Conservation (phyloP, 306 rosid species). For the Vigna radiata region DNA sequence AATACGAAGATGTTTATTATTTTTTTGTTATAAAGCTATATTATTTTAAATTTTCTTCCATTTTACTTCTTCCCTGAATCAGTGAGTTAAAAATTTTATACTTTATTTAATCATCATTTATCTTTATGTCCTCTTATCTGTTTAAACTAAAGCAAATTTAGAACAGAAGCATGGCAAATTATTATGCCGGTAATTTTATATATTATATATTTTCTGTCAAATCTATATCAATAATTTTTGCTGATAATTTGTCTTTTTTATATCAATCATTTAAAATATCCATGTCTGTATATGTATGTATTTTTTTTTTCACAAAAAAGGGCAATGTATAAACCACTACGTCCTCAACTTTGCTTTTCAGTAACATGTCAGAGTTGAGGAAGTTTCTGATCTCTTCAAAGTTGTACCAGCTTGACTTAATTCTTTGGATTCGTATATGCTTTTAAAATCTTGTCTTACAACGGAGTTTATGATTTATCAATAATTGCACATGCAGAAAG, state of each 20-base stretch:
- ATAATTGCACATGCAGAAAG: constrained; percentile 51
- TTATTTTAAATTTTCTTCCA: neutral
- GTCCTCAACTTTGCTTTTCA: neutral
- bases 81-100: neutral
- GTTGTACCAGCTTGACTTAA: constrained; percentile 48
- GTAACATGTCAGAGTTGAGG: constrained; percentile 50
- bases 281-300: neutral
- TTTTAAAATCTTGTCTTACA: constrained; percentile 29
- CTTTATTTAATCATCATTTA: neutral
- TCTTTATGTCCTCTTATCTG: neutral
- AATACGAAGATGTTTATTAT: neutral
- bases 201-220: neutral
- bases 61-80: neutral
- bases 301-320: neutral
- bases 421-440: constrained; percentile 34
- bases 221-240: constrained; percentile 18
- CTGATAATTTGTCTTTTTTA: neutral
- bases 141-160: neutral
- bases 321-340: neutral
- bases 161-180: neutral
- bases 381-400: constrained; percentile 51
- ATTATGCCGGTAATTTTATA: neutral
- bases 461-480: neutral
- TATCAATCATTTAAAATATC: neutral
- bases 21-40: neutral